Evolutionary conservation across 176 grass and related monocot species (phyloP), one percentile per base, ranked within the genome.

Genomic region (Ananas comosus): DNA sequence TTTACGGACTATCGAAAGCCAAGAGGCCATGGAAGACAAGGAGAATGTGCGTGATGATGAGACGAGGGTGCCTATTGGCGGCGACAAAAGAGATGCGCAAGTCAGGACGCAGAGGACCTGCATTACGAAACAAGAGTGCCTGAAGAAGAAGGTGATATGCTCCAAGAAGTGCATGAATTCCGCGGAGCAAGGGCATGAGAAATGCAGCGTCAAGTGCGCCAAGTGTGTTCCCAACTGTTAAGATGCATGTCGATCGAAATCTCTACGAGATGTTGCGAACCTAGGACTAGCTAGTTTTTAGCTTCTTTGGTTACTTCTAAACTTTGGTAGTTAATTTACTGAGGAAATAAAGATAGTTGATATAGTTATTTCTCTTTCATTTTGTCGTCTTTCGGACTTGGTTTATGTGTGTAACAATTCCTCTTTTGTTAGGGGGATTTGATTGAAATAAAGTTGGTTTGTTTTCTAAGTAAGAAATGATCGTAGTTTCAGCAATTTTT

Each of bases 111-210:
- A 22, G 56, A 61, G 21, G 14, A 61, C 17, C 22, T 61, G 56
- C 56, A 10, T 61, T 18, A 61, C 56, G 13, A 61, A 61, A 61
- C n/a, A 61, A 61, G 56, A 61, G 3, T 61, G 56, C 56, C 2
- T 22, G 56, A 61, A 61, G 56, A 61, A 18, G 56, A 61, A 61
- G 56, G 56, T 61, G 16, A 61, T 19, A 17, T 61, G 56, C 56
- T 18, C 56, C 56, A 61, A 61, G 56, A 61, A 61, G 16, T 61
- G 56, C 56, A 10, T 19, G 13, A 61, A 61, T 19, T 61, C 56
- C 1, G 17, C 10, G 0, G 17, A 61, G 56, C 21, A 61, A 11
- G 56, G 10, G 13, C 12, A 18, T 0, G 17, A 2, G 4, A 61
- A 61, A 61, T 61, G 56, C 56, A 10, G 9, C 21, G 56, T 61